These are phyloP conservation scores for Laburnicola sp. DNA, from an alignment of 2,329 filamentous ascomycete species.

Conservation along the genomic window DNA sequence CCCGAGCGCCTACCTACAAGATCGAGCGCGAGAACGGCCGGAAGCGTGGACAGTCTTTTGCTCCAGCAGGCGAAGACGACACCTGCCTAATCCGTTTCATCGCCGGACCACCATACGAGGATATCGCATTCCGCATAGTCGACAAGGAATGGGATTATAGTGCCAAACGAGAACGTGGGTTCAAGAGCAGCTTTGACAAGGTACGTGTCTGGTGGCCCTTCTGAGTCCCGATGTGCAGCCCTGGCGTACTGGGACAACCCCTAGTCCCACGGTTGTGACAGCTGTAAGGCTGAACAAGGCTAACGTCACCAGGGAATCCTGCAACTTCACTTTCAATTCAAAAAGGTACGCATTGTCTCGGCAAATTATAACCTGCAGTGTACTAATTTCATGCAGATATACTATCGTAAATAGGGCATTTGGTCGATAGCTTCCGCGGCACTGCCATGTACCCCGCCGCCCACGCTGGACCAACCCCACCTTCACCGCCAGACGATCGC, in stretches of 20 bases:
- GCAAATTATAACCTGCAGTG: neutral
- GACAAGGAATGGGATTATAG: conserved; percentile 99
- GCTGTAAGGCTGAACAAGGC: conserved; percentile 14
- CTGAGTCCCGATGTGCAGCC: conserved; percentile 2
- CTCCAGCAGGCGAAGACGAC: conserved; percentile 91
- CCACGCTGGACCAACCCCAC: neutral
- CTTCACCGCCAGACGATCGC: conserved; percentile 2
- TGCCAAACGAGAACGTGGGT: conserved; percentile 90
- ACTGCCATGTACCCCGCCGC: neutral
- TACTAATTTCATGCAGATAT: conserved; percentile 46
- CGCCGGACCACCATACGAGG: conserved; percentile 92
- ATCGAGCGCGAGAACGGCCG: conserved; percentile 93
- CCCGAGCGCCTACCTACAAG: conserved; percentile 91
- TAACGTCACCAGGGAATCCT: conserved; percentile 73
- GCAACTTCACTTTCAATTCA: conserved; percentile 97
- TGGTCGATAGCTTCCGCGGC: neutral
- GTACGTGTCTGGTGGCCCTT: conserved; percentile 56
- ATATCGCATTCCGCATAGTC: conserved; percentile 95
- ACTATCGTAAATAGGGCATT: conserved; percentile 50
- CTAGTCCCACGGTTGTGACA: neutral
- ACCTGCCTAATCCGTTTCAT: conserved; percentile 96
- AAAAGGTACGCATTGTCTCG: conserved; percentile 68
- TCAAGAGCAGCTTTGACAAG: conserved; percentile 97
- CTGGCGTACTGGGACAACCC: neutral
- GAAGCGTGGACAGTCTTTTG: conserved; percentile 86